These are phyloP conservation scores for Hymenotorrendiella dingleyae DNA, from an alignment of 2,329 filamentous ascomycete genomes.

Conservation along the genomic window DNA sequence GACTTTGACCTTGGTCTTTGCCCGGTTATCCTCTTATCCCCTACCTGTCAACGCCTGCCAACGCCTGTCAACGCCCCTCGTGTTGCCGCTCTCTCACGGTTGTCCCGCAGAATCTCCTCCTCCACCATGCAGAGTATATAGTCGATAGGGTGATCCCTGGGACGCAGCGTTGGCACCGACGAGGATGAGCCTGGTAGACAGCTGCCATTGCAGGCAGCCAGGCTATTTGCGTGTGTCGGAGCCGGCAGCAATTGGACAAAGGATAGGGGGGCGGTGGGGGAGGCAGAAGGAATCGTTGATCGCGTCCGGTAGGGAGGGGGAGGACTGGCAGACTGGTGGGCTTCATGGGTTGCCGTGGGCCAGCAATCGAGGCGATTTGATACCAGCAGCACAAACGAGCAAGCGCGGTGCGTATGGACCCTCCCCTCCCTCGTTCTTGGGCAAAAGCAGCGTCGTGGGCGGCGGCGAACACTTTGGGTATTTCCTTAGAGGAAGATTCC, in stretches of 20 bases:
- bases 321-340: conserved; percentile 6
- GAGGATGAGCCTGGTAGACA: conserved; percentile 25
- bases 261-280: conserved; percentile 3
- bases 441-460: no score
- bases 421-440: no score
- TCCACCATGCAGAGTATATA: conserved; percentile 25
- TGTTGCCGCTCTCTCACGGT: conserved; percentile 26
- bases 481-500: no score
- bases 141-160: conserved; percentile 27
- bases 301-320: neutral
- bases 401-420: conserved; percentile 34
- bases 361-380: conserved; percentile 14
- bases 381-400: conserved; percentile 30
- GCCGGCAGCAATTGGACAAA: conserved; percentile 10
- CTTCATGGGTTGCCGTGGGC: conserved; percentile 4
- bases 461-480: conserved; percentile 5
- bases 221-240: conserved; percentile 24
- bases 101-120: conserved; percentile 17
- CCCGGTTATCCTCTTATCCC: no score
- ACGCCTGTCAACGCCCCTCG: conserved; percentile 11
- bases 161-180: conserved; percentile 22
- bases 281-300: conserved; percentile 4
- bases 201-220: conserved; percentile 30
- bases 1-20: conserved; percentile 3
- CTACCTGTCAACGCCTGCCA: conserved; percentile 17